Evolutionary conservation across 805 yeast species (phyloP).

Genomic region (Candida maris): DNA sequence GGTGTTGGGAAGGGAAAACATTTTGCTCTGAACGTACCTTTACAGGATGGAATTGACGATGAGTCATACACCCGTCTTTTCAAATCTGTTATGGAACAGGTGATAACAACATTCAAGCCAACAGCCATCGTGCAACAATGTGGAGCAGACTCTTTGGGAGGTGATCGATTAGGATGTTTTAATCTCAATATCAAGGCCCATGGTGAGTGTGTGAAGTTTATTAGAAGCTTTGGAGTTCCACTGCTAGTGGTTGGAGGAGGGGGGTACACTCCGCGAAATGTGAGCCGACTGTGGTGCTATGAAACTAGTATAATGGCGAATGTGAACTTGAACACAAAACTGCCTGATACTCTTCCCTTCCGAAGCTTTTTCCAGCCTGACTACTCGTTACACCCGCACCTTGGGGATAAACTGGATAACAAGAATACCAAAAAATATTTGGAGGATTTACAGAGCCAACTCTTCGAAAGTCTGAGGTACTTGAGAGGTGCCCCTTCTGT

Average conservation of each 20-base stretch:
- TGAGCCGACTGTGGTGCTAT: conserved; percentile 91
- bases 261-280: conserved; percentile 95
- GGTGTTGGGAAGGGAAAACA: conserved; percentile 90
- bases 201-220: conserved; percentile 89
- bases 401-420: conserved; percentile 80
- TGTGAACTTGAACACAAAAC: conserved; percentile 66
- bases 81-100: conserved; percentile 86
- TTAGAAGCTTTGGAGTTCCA: conserved; percentile 86
- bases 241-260: conserved; percentile 95
- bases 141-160: conserved; percentile 94
- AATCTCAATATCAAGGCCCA: conserved; percentile 89
- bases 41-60: conserved; percentile 94
- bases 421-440: conserved; percentile 79
- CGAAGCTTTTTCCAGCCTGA: conserved; percentile 88
- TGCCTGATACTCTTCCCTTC: conserved; percentile 74
- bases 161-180: conserved; percentile 92
- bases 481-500: conserved; percentile 93
- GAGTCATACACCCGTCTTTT: conserved; percentile 71
- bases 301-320: conserved; percentile 89
- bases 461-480: conserved; percentile 76
- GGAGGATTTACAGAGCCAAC: conserved; percentile 70
- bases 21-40: conserved; percentile 86
- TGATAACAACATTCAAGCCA: conserved; percentile 88
- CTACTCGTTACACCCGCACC: conserved; percentile 77
- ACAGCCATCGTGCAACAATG: conserved; percentile 93